Evolutionary conservation across 306 rosid genomes (phyloP).

Genomic region (Cucumis melo): DNA sequence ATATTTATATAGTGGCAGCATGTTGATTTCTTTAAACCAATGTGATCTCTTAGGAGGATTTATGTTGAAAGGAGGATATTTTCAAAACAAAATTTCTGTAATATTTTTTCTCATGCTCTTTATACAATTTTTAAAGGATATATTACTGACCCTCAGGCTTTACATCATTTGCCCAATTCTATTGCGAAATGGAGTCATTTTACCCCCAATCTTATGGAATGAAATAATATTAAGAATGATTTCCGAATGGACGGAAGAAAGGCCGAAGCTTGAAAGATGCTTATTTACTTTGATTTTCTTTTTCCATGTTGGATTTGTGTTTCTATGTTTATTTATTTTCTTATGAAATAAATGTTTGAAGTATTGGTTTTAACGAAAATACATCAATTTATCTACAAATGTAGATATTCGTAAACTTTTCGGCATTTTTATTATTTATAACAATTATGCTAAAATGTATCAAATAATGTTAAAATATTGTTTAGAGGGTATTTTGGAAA

Average conservation of each 20-base stretch:
- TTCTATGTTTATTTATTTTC: not conserved
- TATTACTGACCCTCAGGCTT: not conserved
- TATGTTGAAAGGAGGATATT: not conserved
- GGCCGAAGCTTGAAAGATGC: too few species aligned
- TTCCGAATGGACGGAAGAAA: not conserved
- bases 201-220: not conserved
- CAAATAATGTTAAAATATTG: too few species aligned
- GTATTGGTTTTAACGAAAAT: too few species aligned
- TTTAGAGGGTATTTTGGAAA: too few species aligned
- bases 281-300: not conserved
- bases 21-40: not conserved
- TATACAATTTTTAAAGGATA: not conserved
- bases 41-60: not conserved
- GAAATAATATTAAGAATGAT: not conserved
- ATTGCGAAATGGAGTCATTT: not conserved
- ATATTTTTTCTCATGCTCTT: not conserved
- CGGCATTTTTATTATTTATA: too few species aligned
- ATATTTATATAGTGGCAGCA: not conserved
- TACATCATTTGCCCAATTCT: not conserved
- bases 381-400: too few species aligned
- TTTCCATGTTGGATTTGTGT: not conserved
- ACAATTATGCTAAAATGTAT: too few species aligned
- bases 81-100: not conserved
- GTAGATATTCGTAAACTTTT: too few species aligned
- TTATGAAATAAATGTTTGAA: not conserved